These are phyloP conservation scores for Huiozyma sinensis DNA, from an alignment of 805 yeast genomes.

Conservation along the genomic window DNA sequence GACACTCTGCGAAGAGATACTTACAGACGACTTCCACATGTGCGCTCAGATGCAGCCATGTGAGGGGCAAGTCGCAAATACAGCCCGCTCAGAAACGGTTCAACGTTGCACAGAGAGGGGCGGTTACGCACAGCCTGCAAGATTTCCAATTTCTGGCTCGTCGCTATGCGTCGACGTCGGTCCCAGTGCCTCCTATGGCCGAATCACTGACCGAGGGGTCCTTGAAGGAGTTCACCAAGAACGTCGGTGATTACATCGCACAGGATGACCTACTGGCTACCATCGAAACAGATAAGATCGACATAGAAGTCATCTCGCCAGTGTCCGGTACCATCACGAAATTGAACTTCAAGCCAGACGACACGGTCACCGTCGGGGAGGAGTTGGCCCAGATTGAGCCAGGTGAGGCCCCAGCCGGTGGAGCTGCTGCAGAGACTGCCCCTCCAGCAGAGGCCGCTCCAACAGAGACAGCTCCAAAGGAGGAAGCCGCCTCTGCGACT, in stretches of 20 bases:
- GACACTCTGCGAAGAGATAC: neutral
- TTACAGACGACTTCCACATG: neutral
- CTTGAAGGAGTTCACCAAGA: slow-evolving; percentile 53
- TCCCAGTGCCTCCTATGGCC: slow-evolving; percentile 97
- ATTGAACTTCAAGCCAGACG: slow-evolving; percentile 72
- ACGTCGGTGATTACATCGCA: slow-evolving; percentile 80
- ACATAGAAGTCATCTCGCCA: slow-evolving; percentile 94
- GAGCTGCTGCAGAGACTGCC: slow-evolving; percentile 24
- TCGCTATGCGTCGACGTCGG: slow-evolving; percentile 31
- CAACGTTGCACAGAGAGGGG: too few species aligned
- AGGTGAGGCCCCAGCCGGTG: slow-evolving; percentile 51
- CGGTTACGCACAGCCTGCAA: too few species aligned
- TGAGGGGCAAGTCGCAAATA: too few species aligned
- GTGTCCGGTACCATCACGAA: slow-evolving; percentile 82
- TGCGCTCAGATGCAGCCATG: neutral
- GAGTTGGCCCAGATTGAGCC: slow-evolving; percentile 80
- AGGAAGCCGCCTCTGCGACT: slow-evolving; percentile 14
- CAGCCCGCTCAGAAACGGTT: too few species aligned
- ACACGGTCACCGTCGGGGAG: slow-evolving; percentile 93
- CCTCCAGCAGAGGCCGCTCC: slow-evolving; percentile 22
- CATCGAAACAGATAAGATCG: slow-evolving; percentile 96
- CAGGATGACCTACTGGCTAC: slow-evolving; percentile 90
- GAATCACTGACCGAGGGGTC: slow-evolving; percentile 98
- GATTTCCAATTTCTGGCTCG: too few species aligned
- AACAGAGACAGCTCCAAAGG: slow-evolving; percentile 30